Evolutionary conservation across 139 green algal genomes (phyloP), one percentile per base, ranked within the genome.

Genomic region (Nannochloris sp.): DNA sequence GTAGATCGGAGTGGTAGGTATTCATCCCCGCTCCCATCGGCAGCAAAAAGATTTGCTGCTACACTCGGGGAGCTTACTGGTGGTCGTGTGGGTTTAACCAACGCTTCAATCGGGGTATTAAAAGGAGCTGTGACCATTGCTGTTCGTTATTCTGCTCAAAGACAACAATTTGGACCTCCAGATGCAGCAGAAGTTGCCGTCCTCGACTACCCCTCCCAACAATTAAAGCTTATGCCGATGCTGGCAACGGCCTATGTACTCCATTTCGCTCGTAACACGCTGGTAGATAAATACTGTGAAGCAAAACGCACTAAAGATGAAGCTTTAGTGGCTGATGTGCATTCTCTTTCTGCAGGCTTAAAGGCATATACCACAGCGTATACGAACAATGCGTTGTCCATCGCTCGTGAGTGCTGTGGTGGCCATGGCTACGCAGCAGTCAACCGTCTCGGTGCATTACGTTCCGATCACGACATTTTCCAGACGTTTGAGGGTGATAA

Each of bases 51-150:
- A 23, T 95, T 95, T 76, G 87, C 81, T 0, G 85, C 86, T 35
- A 95, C 87, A 12, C 71, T 95, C 24, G 87, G 87, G 0, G 87
- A 94, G 81, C 82, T 94, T 35, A 95, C 87, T 6, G 87, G 87
- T 27, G 87, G 87, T 0, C 81, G 87, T 5, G 86, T 95, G 65
- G 87, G 87, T 9, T 76, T 95, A 29, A 78, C 64, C 6, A 78
- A 56, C 24, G 71, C 72, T 14, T 90, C 81, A 19, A 55, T 90
- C 31, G 85, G 79, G 3, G 80, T 92, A 55, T 75, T 91, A 23
- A 85, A 65, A 84, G 78, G 80, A 9, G 79, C 85, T 1, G 29
- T 89, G 30, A 89, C 83, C 10, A 87, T 94, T 32, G 86, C 87
- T 7, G 56, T 94, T 1, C 72, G 87, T 42, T 94, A 94, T 72